A percentile compares a stretch with the other conserved stretches of the same genome.
phyloP scores from a whole-genome alignment of 2,329 filamentous ascomycete genomes.

The Aspergillus alliaceus region DNA sequence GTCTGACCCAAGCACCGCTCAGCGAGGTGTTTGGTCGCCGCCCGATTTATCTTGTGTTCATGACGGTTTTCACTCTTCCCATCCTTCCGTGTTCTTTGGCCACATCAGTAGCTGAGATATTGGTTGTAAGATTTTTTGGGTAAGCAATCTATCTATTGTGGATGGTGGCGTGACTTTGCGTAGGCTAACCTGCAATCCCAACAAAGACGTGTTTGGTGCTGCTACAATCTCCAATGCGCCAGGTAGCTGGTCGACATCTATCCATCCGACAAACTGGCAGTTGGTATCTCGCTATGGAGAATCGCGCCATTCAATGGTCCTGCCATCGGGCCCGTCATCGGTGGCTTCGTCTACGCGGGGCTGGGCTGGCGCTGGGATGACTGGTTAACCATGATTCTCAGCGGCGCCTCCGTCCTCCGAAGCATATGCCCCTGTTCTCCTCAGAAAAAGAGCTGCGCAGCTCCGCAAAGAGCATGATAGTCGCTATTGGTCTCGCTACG shows the following conservation, averaged over 20 bases:
- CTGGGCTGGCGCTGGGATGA: constrained; percentile 84
- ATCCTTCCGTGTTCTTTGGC: constrained; percentile 70
- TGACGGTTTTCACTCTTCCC: constrained; percentile 63
- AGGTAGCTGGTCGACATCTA: no score
- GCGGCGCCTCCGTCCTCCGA: constrained; percentile 64
- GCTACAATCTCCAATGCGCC: constrained; percentile 79
- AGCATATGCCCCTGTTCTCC: constrained; percentile 70
- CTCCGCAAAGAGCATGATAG: no score
- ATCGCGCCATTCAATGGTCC: constrained; percentile 79
- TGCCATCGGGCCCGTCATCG: constrained; percentile 65
- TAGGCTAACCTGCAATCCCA: no score
- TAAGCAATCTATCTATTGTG: no score
- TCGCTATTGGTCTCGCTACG: no score
- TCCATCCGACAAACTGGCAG: constrained; percentile 72
- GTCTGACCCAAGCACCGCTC: constrained; percentile 68
- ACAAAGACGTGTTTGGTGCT: constrained; percentile 67
- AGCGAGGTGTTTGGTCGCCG: constrained; percentile 39
- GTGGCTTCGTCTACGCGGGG: constrained; percentile 66
- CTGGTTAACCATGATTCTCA: constrained; percentile 73
- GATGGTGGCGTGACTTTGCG: no score
- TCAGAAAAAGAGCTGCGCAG: constrained; percentile 64
- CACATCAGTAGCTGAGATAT: constrained; percentile 64
- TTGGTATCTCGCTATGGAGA: constrained; percentile 76
- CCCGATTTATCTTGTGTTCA: constrained; percentile 64
- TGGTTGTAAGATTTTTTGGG: constrained; percentile 73